Percentiles rank a stretch among this genome's conserved stretches.
Conservation (phyloP, 2,329 filamentous ascomycete species). For the Aspergillus chevalieri region DNA sequence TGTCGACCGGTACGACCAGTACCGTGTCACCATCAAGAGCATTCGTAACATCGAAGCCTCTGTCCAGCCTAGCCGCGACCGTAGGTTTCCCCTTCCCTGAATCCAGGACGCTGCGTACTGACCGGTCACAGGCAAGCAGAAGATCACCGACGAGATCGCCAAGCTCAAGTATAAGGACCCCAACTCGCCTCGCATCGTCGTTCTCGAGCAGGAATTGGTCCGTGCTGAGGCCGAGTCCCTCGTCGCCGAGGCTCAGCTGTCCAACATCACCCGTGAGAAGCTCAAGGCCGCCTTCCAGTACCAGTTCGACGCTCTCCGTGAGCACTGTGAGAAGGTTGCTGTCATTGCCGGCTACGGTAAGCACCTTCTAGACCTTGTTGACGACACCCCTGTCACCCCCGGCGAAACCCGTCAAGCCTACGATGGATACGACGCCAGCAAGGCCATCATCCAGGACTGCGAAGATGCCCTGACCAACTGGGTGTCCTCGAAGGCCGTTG, state of each 20-base stretch:
- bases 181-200: constrained; percentile 93
- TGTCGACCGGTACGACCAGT: constrained; percentile 98
- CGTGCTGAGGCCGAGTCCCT: constrained; percentile 98
- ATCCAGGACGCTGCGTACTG: not conserved
- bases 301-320: constrained; percentile 93
- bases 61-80: constrained; percentile 93
- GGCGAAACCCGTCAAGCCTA: constrained; percentile 94
- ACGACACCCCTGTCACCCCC: constrained; percentile 93
- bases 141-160: constrained; percentile 97
- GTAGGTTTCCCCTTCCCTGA: constrained; percentile 49
- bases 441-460: constrained; percentile 98
- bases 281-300: constrained; percentile 97
- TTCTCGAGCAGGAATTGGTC: constrained; percentile 96
- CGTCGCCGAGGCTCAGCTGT: constrained; percentile 94
- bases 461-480: constrained; percentile 96
- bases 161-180: constrained; percentile 99
- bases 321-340: constrained; percentile 96
- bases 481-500: constrained; percentile 83
- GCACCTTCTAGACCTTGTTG: constrained; percentile 92
- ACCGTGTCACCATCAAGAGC: constrained; percentile 98
- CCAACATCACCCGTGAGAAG: constrained; percentile 99
- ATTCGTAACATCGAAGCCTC: constrained; percentile 98
- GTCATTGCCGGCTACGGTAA: constrained; percentile 98
- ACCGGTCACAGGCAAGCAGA: constrained; percentile 72
- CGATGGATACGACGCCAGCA: constrained; percentile 96